Percentiles rank a stretch among this genome's conserved stretches.
These are phyloP conservation scores for Xylaria sp. DNA, from an alignment of 2,329 filamentous ascomycete species.

Conservation along the genomic window DNA sequence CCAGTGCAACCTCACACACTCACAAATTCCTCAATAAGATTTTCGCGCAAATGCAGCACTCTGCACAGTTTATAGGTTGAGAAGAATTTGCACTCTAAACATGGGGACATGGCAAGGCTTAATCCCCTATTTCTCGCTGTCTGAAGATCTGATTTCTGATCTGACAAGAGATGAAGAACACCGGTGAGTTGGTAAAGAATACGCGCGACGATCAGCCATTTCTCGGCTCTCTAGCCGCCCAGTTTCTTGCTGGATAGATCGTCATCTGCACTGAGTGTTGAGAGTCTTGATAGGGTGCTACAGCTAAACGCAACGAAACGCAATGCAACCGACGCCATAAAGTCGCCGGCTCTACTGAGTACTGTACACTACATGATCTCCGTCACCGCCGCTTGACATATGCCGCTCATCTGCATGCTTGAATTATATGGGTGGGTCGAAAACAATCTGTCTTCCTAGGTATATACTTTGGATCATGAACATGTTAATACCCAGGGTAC, in stretches of 20 bases:
- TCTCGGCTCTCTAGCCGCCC: constrained; percentile 10
- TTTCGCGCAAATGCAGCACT: background rate
- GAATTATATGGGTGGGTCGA: background rate
- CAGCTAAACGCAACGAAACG: background rate
- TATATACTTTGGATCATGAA: background rate
- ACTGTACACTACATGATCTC: background rate
- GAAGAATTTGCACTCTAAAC: constrained; percentile 19
- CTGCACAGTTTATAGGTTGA: background rate
- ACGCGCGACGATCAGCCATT: constrained; percentile 25
- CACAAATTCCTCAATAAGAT: constrained; percentile 6
- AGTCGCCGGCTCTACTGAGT: background rate
- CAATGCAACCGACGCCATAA: constrained; percentile 4
- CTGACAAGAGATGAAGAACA: background rate
- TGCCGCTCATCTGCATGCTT: background rate
- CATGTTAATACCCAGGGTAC: constrained; percentile 5
- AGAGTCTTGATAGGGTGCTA: constrained; percentile 7
- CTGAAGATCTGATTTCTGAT: constrained; percentile 4
- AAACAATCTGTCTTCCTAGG: too few species aligned
- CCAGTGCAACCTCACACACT: constrained; percentile 2
- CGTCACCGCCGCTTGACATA: background rate
- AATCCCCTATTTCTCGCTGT: constrained; percentile 15
- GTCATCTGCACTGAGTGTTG: background rate
- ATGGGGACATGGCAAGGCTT: constrained; percentile 2
- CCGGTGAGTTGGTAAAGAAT: constrained; percentile 1
- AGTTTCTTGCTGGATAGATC: background rate